phyloP scores from a whole-genome alignment of 1,284 basidiomycete genomes.

The Spongispora temasekensis region DNA sequence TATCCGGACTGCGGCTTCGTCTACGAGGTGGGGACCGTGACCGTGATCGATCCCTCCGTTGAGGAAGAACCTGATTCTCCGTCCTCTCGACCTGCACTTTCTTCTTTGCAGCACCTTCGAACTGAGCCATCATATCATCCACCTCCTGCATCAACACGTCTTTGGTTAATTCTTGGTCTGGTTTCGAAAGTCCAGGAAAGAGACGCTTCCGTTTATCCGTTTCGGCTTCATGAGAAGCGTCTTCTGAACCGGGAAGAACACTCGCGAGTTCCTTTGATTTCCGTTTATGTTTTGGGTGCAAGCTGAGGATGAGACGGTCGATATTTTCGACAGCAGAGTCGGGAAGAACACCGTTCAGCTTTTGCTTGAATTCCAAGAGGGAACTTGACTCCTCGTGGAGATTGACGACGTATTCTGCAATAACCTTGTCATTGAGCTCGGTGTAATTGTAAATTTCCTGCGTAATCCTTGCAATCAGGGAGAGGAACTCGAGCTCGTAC shows the following conservation, averaged over 20 bases:
- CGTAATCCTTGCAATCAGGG: constrained; percentile 84
- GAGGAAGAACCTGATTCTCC: constrained; percentile 57
- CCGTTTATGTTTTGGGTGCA: constrained; percentile 98
- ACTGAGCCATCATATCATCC: constrained; percentile 84
- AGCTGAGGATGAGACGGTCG: constrained; percentile 89
- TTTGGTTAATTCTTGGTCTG: constrained; percentile 71
- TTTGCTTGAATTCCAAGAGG: constrained; percentile 78
- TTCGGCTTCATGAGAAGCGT: constrained; percentile 46
- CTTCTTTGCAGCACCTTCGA: constrained; percentile 70
- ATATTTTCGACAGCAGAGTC: constrained; percentile 90
- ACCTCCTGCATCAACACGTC: constrained; percentile 78
- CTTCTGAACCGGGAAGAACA: constrained; percentile 40
- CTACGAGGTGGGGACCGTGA: constrained; percentile 47
- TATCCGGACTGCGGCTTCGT: constrained; percentile 56
- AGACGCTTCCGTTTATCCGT: constrained; percentile 78
- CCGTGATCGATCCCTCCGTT: constrained; percentile 49
- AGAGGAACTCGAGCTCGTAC: constrained; percentile 89
- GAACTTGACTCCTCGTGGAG: constrained; percentile 85
- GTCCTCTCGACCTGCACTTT: constrained; percentile 48
- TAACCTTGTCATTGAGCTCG: constrained; percentile 84
- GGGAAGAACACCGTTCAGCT: constrained; percentile 84
- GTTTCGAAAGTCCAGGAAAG: constrained; percentile 90
- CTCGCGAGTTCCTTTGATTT: constrained; percentile 49
- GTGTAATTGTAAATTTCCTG: constrained; percentile 90
- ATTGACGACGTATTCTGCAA: constrained; percentile 94